Conservation (phyloP, 2,329 filamentous ascomycete genomes). For the Beauveria caledonica region DNA sequence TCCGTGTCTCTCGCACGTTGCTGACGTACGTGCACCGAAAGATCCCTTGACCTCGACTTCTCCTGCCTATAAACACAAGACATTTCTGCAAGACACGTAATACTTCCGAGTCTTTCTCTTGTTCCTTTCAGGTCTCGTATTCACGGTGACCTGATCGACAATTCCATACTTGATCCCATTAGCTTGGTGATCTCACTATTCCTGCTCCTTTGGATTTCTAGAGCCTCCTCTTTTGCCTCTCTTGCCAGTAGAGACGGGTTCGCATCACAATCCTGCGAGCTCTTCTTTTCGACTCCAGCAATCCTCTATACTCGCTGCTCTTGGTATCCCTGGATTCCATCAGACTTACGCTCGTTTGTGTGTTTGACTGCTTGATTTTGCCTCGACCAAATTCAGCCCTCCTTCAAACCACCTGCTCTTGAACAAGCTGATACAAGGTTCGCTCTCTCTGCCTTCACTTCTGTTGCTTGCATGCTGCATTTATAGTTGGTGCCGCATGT, state of each 20-base stretch:
- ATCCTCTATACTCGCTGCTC: slow-evolving; percentile 1
- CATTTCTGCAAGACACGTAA: slow-evolving; percentile 9
- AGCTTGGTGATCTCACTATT: slow-evolving; percentile 8
- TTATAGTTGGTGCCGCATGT: no score
- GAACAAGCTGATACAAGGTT: slow-evolving; percentile 1
- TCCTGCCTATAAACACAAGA: slow-evolving; percentile 7
- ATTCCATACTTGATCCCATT: slow-evolving; percentile 9
- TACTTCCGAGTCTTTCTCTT: background rate
- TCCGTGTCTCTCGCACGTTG: background rate
- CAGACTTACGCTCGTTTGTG: slow-evolving; percentile 1
- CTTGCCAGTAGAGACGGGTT: slow-evolving; percentile 7
- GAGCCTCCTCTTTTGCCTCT: slow-evolving; percentile 2
- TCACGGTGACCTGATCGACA: background rate
- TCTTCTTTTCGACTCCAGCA: background rate
- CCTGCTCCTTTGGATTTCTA: background rate
- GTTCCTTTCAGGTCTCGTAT: background rate
- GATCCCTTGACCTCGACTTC: background rate
- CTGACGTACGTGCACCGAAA: slow-evolving; percentile 7
- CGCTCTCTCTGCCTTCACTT: background rate
- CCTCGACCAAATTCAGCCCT: background rate
- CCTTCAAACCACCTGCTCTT: background rate
- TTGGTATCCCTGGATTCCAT: background rate
- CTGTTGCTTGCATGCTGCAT: background rate
- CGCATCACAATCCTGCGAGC: background rate
- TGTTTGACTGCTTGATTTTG: background rate